Base-by-base conservation (phyloP, 1,139 yeast genomes). In the Suhomyces ambrosiae region DNA sequence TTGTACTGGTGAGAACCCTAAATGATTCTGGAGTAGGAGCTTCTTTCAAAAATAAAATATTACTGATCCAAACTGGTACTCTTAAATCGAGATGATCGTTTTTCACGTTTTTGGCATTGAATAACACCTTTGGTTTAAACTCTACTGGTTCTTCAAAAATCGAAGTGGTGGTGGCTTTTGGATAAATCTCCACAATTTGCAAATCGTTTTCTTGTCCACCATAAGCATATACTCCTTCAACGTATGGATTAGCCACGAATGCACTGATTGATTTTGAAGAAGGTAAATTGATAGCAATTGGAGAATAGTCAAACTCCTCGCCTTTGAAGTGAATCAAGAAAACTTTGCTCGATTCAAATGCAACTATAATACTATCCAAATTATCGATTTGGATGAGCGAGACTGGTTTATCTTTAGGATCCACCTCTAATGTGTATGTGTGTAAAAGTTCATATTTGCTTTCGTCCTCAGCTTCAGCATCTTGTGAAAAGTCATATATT, bases 171-270 rank as follows among this genome's bases (percentile, higher is more conserved):
- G 56, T 33, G 14, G 48, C 53, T 17, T 47, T 47, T 4, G 61
- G 61, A 33, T 64, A 68, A 12, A 82, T 44, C 35, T 68, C 60
- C 2, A 80, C 59, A 14, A 85, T 60, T 42, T 75, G 76, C 3
- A 83, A 63, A 49, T 83, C 84, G 45, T 79, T 78, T 48, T 85
- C 89, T 54, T 83, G 79, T 29, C 94, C 95, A 32, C 92, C 95
- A 52, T 65, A 76, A 0, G 87, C 90, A 59, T 80, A 76, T 2
- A 79, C 56, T 14, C 78, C 74, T 19, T 57, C 53, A 25, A 60
- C 61, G 30, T 60, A 55, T 7, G 79, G 75, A 58, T 74, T 74
- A 40, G 71, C 51, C 27, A 66, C 59, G 51, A 78, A 74, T 23
- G 79, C 60, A 40, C 69, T 63, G 36, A 84, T 56, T 6, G 76